Percentiles rank a stretch among this genome's conserved stretches.
phyloP scores from a whole-genome alignment of 2,329 filamentous ascomycete genomes.

The Blastomyces parvus region DNA sequence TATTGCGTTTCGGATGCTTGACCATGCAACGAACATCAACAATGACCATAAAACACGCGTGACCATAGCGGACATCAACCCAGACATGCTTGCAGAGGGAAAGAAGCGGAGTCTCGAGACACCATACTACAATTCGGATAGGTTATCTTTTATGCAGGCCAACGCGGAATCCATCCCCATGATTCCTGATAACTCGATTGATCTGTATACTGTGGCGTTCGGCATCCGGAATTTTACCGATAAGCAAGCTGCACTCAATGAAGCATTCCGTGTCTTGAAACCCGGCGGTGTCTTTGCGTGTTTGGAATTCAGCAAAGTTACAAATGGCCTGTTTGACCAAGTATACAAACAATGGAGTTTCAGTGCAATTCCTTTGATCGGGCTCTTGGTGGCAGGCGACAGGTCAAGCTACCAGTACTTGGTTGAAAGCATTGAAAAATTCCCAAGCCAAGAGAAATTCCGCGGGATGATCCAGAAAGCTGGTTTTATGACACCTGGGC shows the following conservation, averaged over 20 bases:
- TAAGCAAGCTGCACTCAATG: slow-evolving; percentile 69
- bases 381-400: slow-evolving; percentile 87
- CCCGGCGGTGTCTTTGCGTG: slow-evolving; percentile 95
- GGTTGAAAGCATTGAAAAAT: slow-evolving; percentile 92
- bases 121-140: slow-evolving; percentile 46
- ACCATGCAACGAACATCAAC: slow-evolving; percentile 74
- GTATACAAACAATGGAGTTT: slow-evolving; percentile 97
- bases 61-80: slow-evolving; percentile 92
- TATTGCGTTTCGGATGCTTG: slow-evolving; percentile 92
- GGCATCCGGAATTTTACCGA: slow-evolving; percentile 96
- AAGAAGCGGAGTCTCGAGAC: slow-evolving; percentile 62
- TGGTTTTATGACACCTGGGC: slow-evolving; percentile 73
- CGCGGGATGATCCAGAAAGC: slow-evolving; percentile 51
- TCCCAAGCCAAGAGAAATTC: slow-evolving; percentile 79
- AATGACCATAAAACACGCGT: slow-evolving; percentile 70
- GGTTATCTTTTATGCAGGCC: slow-evolving; percentile 70
- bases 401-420: slow-evolving; percentile 96
- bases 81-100: slow-evolving; percentile 85
- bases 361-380: slow-evolving; percentile 84
- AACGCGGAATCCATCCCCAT: slow-evolving; percentile 68
- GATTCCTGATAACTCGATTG: slow-evolving; percentile 63
- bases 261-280: slow-evolving; percentile 81
- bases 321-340: slow-evolving; percentile 66
- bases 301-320: slow-evolving; percentile 86
- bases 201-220: slow-evolving; percentile 95